Conservation (phyloP, 495 filamentous ascomycete genomes). For the Neurospora intermedia region DNA sequence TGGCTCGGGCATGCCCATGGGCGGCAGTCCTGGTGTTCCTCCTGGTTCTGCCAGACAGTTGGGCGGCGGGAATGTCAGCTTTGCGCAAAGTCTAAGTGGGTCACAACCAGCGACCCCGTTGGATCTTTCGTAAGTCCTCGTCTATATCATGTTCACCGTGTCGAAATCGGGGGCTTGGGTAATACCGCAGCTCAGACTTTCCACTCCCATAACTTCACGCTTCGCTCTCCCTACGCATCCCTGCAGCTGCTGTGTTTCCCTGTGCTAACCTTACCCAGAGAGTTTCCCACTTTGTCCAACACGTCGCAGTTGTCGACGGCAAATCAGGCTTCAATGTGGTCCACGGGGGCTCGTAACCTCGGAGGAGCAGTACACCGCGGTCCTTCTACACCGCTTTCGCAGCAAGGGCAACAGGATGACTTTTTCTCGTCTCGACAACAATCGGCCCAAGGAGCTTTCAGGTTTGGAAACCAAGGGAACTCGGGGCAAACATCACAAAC, state of each 20-base stretch:
- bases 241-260: neutral
- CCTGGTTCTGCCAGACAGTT: conserved; percentile 38
- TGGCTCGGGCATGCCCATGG: conserved; percentile 54
- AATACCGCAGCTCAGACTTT: neutral
- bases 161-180: neutral
- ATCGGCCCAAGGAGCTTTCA: conserved; percentile 49
- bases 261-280: conserved; percentile 35
- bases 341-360: conserved; percentile 33
- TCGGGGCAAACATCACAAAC: conserved; percentile 51
- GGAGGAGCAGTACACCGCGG: conserved; percentile 55
- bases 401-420: conserved; percentile 49
- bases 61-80: conserved; percentile 58
- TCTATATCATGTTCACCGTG: neutral
- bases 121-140: conserved; percentile 65
- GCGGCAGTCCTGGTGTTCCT: conserved; percentile 48
- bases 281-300: conserved; percentile 75
- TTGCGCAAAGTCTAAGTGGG: conserved; percentile 70
- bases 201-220: neutral
- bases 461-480: conserved; percentile 41
- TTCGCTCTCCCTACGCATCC: neutral
- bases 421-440: conserved; percentile 45
- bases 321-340: conserved; percentile 49
- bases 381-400: conserved; percentile 44
- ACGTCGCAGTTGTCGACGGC: conserved; percentile 47
- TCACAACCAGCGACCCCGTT: conserved; percentile 66